Evolutionary conservation across 495 filamentous ascomycete genomes (phyloP).

Genomic region (Neurospora sp.): DNA sequence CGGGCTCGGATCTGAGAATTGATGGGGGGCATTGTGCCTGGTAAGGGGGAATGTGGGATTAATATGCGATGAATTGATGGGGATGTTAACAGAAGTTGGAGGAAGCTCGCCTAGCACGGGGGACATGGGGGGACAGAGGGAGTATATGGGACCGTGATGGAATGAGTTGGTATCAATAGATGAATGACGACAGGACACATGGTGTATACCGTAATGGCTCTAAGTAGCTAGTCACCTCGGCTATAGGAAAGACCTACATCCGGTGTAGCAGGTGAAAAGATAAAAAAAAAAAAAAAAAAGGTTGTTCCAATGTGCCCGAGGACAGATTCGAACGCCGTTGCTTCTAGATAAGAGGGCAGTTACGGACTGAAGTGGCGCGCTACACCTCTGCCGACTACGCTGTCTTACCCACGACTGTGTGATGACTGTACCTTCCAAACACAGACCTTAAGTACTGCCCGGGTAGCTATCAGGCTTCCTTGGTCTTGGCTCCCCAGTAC

Average conservation of each 20-base stretch:
- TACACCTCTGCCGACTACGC: background rate
- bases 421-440: background rate
- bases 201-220: background rate
- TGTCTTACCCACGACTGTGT: background rate
- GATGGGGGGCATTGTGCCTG: constrained; percentile 77
- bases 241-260: too few relatives aligned
- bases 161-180: background rate
- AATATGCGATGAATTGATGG: background rate
- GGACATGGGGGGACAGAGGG: constrained; percentile 6
- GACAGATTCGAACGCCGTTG: background rate
- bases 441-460: background rate
- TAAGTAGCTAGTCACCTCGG: background rate
- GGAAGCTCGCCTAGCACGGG: background rate
- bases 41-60: constrained; percentile 30
- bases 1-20: constrained; percentile 66
- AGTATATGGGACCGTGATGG: background rate
- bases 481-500: background rate
- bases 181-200: background rate
- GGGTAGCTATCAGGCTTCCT: background rate
- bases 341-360: background rate
- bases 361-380: background rate
- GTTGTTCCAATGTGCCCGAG: background rate
- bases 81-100: background rate
- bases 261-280: too few relatives aligned
- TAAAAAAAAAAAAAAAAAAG: background rate